Evolutionary conservation across 441 rosid species (phyloP).

Genomic region (Aquilaria agallochum): DNA sequence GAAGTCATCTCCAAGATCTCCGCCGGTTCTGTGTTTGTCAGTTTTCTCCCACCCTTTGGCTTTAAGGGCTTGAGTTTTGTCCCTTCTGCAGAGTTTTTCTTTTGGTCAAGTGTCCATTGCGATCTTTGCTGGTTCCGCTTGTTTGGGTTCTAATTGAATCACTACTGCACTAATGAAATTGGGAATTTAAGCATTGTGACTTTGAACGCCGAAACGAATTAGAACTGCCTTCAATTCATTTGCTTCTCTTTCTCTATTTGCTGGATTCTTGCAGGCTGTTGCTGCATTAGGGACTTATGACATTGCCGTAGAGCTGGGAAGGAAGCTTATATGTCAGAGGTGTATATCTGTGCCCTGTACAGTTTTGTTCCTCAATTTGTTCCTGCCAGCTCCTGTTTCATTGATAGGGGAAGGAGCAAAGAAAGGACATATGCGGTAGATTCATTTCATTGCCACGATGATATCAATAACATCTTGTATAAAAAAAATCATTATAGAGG

Average conservation of each 20-base stretch:
- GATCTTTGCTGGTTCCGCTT: background rate
- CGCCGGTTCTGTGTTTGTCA: conserved; percentile 65
- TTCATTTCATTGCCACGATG: no score
- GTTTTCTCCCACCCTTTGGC: conserved; percentile 3
- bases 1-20: conserved; percentile 75
- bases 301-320: conserved; percentile 78
- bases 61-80: background rate
- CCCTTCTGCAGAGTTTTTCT: background rate
- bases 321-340: conserved; percentile 94
- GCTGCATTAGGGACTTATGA: conserved; percentile 93
- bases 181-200: background rate
- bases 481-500: no score
- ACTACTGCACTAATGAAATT: background rate
- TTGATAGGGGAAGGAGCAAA: background rate
- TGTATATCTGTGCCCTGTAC: conserved; percentile 16
- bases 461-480: no score
- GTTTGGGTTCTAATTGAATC: background rate
- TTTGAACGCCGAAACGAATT: background rate
- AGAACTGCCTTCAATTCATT: background rate
- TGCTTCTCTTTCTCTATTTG: background rate
- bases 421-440: no score
- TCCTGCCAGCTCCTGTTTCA: background rate
- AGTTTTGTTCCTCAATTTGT: conserved; percentile 6
- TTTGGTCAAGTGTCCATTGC: background rate
- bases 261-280: conserved; percentile 49